These are phyloP conservation scores for Diaporthe eres DNA, from an alignment of 2,329 filamentous ascomycete species.

Conservation along the genomic window DNA sequence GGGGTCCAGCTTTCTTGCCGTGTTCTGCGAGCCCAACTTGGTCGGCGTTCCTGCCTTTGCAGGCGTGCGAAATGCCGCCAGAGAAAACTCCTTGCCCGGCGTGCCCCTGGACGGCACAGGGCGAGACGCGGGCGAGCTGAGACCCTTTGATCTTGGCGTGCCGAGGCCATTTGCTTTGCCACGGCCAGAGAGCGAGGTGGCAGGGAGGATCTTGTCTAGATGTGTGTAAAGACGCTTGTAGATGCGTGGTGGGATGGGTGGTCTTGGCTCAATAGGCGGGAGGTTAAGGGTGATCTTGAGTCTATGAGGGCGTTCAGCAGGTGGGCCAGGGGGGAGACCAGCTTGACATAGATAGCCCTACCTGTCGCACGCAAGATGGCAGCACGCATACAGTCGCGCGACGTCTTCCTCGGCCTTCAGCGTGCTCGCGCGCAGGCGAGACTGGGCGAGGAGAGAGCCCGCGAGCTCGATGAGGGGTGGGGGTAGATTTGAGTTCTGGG, in stretches of 20 bases:
- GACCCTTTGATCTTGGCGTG: constrained; percentile 54
- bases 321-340: neutral
- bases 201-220: constrained; percentile 79
- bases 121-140: constrained; percentile 43
- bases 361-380: constrained; percentile 91
- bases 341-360: constrained; percentile 51
- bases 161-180: constrained; percentile 46
- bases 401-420: constrained; percentile 91
- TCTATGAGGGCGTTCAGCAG: constrained; percentile 56
- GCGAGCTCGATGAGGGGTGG: constrained; percentile 79
- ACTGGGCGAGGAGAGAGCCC: constrained; percentile 82
- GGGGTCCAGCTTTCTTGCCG: constrained; percentile 49
- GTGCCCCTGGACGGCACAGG: constrained; percentile 47
- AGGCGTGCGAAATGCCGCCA: constrained; percentile 47
- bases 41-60: constrained; percentile 51
- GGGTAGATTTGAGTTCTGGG: constrained; percentile 77
- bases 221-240: constrained; percentile 89
- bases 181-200: constrained; percentile 52
- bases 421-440: constrained; percentile 80
- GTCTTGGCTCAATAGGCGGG: constrained; percentile 80
- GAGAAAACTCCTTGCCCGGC: constrained; percentile 49
- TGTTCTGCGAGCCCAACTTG: constrained; percentile 59
- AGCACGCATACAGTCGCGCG: constrained; percentile 86
- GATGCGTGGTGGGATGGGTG: constrained; percentile 82
- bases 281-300: constrained; percentile 83